Evolutionary conservation across 2,329 filamentous ascomycete genomes (phyloP).

Genomic region (Fusarium stilboides): DNA sequence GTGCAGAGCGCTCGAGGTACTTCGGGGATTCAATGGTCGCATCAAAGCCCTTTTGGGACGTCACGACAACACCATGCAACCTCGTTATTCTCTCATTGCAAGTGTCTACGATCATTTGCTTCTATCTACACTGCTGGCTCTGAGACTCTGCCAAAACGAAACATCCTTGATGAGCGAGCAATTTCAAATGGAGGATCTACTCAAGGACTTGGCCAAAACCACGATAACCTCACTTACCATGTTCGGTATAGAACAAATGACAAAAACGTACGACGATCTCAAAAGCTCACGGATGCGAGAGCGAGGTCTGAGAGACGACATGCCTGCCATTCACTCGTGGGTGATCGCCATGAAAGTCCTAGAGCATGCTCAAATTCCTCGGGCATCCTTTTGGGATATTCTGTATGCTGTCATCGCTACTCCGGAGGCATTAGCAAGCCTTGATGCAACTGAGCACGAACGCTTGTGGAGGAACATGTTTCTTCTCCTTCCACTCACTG

Average conservation of each 20-base stretch:
- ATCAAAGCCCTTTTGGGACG: slow-evolving; percentile 37
- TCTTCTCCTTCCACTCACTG: slow-evolving; percentile 71
- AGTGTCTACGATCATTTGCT: slow-evolving; percentile 52
- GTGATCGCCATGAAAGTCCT: slow-evolving; percentile 70
- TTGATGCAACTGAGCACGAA: slow-evolving; percentile 67
- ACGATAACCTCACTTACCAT: slow-evolving; percentile 59
- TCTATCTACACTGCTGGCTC: slow-evolving; percentile 55
- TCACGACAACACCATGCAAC: slow-evolving; percentile 1
- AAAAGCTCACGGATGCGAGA: slow-evolving; percentile 63
- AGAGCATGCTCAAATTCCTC: slow-evolving; percentile 64
- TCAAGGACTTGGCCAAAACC: slow-evolving; percentile 60
- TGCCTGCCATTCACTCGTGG: slow-evolving; percentile 68
- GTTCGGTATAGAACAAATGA: slow-evolving; percentile 61
- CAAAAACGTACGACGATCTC: slow-evolving; percentile 64
- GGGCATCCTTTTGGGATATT: slow-evolving; percentile 74
- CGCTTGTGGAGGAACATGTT: slow-evolving; percentile 72
- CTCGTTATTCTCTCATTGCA: slow-evolving; percentile 33
- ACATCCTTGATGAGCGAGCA: slow-evolving; percentile 53
- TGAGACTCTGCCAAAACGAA: slow-evolving; percentile 61
- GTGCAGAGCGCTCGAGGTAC: slow-evolving; percentile 60
- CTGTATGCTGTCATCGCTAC: slow-evolving; percentile 61
- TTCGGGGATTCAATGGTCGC: slow-evolving; percentile 59
- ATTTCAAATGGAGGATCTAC: slow-evolving; percentile 64
- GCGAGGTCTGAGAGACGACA: slow-evolving; percentile 66
- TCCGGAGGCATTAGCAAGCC: slow-evolving; percentile 53